These are phyloP conservation scores for Candida oleophila DNA, from an alignment of 805 yeast species.

Conservation along the genomic window DNA sequence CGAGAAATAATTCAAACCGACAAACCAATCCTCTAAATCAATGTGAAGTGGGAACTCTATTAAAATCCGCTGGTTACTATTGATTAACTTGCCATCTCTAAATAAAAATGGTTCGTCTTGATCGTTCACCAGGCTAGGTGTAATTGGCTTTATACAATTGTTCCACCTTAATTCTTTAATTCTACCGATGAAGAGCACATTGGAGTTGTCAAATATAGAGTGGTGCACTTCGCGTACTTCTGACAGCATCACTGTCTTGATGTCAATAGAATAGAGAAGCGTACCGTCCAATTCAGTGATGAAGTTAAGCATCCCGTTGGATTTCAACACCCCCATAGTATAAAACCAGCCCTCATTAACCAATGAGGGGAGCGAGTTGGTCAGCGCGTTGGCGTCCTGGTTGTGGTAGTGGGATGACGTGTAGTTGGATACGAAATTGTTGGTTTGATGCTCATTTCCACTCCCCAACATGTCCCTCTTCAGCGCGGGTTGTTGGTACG, in stretches of 20 bases:
- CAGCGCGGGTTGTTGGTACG: slow-evolving; percentile 18
- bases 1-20: slow-evolving; percentile 63
- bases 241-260: slow-evolving; percentile 49
- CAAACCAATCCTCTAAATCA: slow-evolving; percentile 77
- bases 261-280: slow-evolving; percentile 55
- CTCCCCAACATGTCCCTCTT: slow-evolving; percentile 4
- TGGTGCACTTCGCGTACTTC: slow-evolving; percentile 67
- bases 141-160: slow-evolving; percentile 33
- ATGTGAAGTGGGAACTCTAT: slow-evolving; percentile 64
- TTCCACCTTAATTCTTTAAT: slow-evolving; percentile 52
- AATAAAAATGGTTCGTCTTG: slow-evolving; percentile 26
- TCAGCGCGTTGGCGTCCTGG: neutral
- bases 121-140: slow-evolving; percentile 16
- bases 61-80: slow-evolving; percentile 43
- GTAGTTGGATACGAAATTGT: slow-evolving; percentile 1
- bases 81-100: slow-evolving; percentile 32
- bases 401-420: neutral
- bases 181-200: slow-evolving; percentile 57
- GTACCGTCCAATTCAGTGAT: slow-evolving; percentile 65
- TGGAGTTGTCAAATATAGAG: slow-evolving; percentile 59
- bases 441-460: neutral
- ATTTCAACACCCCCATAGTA: slow-evolving; percentile 67
- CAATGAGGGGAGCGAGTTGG: slow-evolving; percentile 1
- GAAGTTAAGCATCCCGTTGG: slow-evolving; percentile 61
- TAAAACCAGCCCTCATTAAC: slow-evolving; percentile 64